Conservation (phyloP, 768 basidiomycete species). For the Mycena floridula region DNA sequence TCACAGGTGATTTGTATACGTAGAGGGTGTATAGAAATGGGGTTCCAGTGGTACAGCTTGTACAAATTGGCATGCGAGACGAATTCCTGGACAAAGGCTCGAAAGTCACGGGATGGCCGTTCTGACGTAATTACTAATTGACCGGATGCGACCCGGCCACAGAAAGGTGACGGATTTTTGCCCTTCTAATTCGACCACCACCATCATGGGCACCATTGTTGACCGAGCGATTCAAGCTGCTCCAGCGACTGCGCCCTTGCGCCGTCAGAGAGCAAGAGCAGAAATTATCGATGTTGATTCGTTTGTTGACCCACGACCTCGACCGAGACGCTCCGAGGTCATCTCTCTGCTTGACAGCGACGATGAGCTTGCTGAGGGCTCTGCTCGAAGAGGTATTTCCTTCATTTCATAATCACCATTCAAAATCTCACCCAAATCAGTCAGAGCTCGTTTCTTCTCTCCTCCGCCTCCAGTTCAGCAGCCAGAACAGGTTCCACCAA, state of each 20-base stretch:
- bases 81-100: too few relatives aligned
- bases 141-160: too few relatives aligned
- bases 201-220: not conserved
- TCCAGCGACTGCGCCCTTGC: not conserved
- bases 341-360: not conserved
- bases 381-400: not conserved
- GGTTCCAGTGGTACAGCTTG: conserved; percentile 59
- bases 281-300: not conserved
- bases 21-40: conserved; percentile 79
- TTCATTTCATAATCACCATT: not conserved
- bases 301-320: not conserved
- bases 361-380: not conserved
- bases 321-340: not conserved
- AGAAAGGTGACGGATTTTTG: too few relatives aligned
- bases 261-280: not conserved
- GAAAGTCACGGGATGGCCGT: not conserved
- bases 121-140: not conserved
- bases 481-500: not conserved
- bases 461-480: not conserved
- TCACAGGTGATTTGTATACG: too few relatives aligned
- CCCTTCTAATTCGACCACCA: not conserved
- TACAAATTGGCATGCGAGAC: conserved; percentile 70
- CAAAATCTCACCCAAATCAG: not conserved
- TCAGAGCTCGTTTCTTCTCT: not conserved
- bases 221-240: not conserved